A percentile compares a stretch with the other conserved stretches of the same genome.
Evolutionary conservation across 371 early-diverging fungal species (phyloP).

Genomic region (Syncephalastrum sp.): DNA sequence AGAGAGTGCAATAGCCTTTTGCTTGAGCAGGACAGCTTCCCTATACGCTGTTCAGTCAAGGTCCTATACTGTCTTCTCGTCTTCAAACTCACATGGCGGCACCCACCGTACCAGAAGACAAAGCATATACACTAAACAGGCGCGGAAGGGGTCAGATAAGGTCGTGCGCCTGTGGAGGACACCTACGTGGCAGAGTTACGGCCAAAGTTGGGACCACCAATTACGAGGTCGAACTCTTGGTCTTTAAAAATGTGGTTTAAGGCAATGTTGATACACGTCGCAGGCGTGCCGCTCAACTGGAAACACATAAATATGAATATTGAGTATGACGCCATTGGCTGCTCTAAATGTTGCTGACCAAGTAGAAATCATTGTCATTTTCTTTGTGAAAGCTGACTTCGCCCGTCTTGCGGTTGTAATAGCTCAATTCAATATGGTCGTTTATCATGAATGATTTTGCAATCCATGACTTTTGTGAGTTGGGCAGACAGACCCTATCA

Average conservation of each 20-base stretch:
- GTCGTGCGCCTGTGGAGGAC: no score
- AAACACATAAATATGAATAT: background rate
- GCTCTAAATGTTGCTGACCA: conserved; percentile 21
- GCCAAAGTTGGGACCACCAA: conserved; percentile 46
- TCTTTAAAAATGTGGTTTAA: conserved; percentile 37
- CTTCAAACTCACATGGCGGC: conserved; percentile 31
- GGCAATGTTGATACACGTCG: conserved; percentile 45
- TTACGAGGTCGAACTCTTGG: conserved; percentile 40
- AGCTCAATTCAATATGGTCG: conserved; percentile 34
- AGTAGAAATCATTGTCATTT: conserved; percentile 27
- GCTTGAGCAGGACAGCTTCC: conserved; percentile 32
- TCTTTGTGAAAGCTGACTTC: conserved; percentile 23
- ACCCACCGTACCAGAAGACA: conserved; percentile 48
- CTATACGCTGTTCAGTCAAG: conserved; percentile 7
- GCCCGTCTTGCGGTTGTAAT: conserved; percentile 28
- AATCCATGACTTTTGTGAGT: conserved; percentile 50
- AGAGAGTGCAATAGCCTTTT: conserved; percentile 43
- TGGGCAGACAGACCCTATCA: conserved; percentile 38
- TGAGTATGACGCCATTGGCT: background rate
- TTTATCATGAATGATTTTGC: conserved; percentile 49
- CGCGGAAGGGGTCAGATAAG: background rate
- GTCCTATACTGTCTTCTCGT: background rate
- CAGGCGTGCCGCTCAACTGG: conserved; percentile 41
- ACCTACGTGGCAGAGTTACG: conserved; percentile 39
- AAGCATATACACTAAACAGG: conserved; percentile 29